These are phyloP conservation scores for Metarhizium brunneum DNA, from an alignment of 2,329 filamentous ascomycete genomes.

Conservation along the genomic window DNA sequence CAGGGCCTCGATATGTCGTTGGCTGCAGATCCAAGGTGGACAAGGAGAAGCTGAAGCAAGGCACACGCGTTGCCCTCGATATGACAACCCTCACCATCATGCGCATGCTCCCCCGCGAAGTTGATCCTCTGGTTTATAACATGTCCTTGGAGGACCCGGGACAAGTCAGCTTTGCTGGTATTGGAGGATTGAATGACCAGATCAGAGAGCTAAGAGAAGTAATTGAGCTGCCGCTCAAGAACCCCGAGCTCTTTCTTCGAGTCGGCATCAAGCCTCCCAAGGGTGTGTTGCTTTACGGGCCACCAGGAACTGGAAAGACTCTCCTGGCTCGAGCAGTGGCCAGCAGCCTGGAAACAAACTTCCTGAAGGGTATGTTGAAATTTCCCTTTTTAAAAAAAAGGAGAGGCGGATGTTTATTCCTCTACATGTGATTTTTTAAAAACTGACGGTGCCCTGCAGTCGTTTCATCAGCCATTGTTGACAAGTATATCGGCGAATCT, in stretches of 20 bases:
- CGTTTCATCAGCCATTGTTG: slow-evolving; percentile 96
- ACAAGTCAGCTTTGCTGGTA: slow-evolving; percentile 94
- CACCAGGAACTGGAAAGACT: slow-evolving; percentile 95
- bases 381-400: not conserved
- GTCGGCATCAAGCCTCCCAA: slow-evolving; percentile 99
- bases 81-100: slow-evolving; percentile 99
- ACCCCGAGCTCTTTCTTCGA: slow-evolving; percentile 91
- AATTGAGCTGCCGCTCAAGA: slow-evolving; percentile 95
- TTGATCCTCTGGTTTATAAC: slow-evolving; percentile 98
- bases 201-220: slow-evolving; percentile 96
- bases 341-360: slow-evolving; percentile 95
- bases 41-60: slow-evolving; percentile 94
- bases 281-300: slow-evolving; percentile 91
- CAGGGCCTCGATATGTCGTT: slow-evolving; percentile 93
- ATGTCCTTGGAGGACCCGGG: slow-evolving; percentile 98
- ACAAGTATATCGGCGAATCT: slow-evolving; percentile 99
- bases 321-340: slow-evolving; percentile 89
- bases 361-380: slow-evolving; percentile 69
- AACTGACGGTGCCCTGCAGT: slow-evolving; percentile 43
- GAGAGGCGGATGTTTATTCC: too few species aligned
- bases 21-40: slow-evolving; percentile 98
- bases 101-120: slow-evolving; percentile 97
- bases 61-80: slow-evolving; percentile 91
- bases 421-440: not conserved
- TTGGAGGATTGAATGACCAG: slow-evolving; percentile 95